phyloP scores from a whole-genome alignment of 768 basidiomycete genomes.

The Suillus americanus region DNA sequence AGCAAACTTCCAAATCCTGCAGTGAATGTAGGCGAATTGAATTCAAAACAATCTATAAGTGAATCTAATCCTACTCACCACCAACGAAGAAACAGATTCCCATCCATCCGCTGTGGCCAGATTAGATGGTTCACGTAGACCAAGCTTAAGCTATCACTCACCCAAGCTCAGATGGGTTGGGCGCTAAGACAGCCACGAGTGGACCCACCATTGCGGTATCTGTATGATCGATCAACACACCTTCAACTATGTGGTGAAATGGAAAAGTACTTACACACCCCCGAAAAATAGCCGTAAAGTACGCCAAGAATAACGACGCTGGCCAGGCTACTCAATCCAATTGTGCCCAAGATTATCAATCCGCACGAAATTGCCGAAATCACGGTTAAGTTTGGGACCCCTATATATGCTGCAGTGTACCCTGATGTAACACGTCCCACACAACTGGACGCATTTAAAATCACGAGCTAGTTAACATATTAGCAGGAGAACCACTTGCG shows the following conservation, averaged over 20 bases:
- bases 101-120: conserved; percentile 32
- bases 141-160: conserved; percentile 4
- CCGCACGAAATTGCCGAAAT: conserved; percentile 30
- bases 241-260: too few relatives aligned
- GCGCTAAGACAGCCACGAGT: conserved; percentile 42
- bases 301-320: conserved; percentile 38
- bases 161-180: conserved; percentile 19
- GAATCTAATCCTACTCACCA: conserved; percentile 28
- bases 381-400: conserved; percentile 42
- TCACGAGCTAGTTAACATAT: conserved; percentile 27
- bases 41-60: not conserved
- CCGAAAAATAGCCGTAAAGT: conserved; percentile 46
- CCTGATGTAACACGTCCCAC: conserved; percentile 33
- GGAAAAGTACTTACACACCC: conserved; percentile 25
- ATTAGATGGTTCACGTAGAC: conserved; percentile 4
- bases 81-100: conserved; percentile 49
- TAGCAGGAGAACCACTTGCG: not conserved
- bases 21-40: not conserved
- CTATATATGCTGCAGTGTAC: conserved; percentile 33
- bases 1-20: not conserved
- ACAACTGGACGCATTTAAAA: conserved; percentile 29
- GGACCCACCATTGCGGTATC: conserved; percentile 43
- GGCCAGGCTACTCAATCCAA: conserved; percentile 34
- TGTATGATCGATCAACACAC: conserved; percentile 5
- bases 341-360: conserved; percentile 40